A percentile compares a stretch with the other conserved stretches of the same genome.
phyloP scores from a whole-genome alignment of 225 moss, liverwort and hornwort genomes.

The Bryoerythrophyllum caledonicum region DNA sequence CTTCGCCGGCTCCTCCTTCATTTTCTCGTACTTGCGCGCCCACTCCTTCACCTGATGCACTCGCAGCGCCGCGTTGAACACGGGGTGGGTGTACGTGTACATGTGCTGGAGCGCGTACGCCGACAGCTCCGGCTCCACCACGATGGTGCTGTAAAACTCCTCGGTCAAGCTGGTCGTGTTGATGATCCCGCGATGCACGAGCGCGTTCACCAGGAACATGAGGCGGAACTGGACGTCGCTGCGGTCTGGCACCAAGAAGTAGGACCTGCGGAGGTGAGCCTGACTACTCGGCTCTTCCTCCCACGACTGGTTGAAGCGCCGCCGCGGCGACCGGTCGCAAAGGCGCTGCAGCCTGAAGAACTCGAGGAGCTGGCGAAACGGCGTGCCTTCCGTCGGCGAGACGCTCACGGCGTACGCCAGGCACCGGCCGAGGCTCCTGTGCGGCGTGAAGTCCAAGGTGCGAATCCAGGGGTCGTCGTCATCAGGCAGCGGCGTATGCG shows the following conservation, averaged over 20 bases:
- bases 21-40: conserved; percentile 26
- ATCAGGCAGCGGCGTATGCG: conserved; percentile 55
- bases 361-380: conserved; percentile 50
- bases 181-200: conserved; percentile 70
- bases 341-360: conserved; percentile 46
- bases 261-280: not conserved
- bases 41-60: conserved; percentile 55
- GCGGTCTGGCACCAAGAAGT: conserved; percentile 47
- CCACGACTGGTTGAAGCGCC: conserved; percentile 3
- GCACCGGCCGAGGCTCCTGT: conserved; percentile 66
- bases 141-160: conserved; percentile 48
- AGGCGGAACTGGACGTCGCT: conserved; percentile 44
- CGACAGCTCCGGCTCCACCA: conserved; percentile 28
- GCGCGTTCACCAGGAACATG: conserved; percentile 70
- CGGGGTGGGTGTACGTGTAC: conserved; percentile 50
- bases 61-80: conserved; percentile 47
- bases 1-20: conserved; percentile 23
- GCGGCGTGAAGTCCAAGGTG: conserved; percentile 61
- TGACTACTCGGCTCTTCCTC: conserved; percentile 20
- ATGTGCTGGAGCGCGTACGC: conserved; percentile 54
- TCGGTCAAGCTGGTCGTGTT: conserved; percentile 48
- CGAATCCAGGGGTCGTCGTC: conserved; percentile 97
- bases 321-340: conserved; percentile 27
- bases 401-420: conserved; percentile 67
- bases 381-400: conserved; percentile 52